Evolutionary conservation across 129 eudicot species (phyloP).

Genomic region (Scalesia atractyloides): DNA sequence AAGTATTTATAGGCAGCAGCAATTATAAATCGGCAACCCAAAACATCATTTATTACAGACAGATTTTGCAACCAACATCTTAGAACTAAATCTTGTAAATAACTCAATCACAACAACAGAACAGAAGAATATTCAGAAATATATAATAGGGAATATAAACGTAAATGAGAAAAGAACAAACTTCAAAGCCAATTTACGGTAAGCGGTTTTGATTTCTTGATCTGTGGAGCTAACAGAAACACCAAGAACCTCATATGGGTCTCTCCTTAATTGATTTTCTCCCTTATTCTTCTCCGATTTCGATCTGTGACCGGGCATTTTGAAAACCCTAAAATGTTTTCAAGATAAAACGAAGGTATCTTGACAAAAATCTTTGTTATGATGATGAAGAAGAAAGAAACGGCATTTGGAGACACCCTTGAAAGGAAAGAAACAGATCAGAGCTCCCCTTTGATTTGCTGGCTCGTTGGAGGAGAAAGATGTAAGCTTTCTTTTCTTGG

Average conservation of each 20-base stretch:
- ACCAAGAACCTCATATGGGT: constrained; percentile 88
- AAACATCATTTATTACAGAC: no score
- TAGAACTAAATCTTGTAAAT: no score
- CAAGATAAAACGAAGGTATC: constrained; percentile 14
- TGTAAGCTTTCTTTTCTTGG: constrained; percentile 26
- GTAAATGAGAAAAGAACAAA: constrained; percentile 15
- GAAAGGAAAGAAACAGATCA: constrained; percentile 11
- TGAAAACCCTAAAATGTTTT: constrained; percentile 28
- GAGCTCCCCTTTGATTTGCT: constrained; percentile 15
- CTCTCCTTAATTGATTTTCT: constrained; percentile 61
- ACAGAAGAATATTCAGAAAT: no score
- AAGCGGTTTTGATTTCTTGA: constrained; percentile 79
- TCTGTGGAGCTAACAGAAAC: constrained; percentile 67
- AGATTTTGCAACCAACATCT: no score
- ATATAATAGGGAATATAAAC: no score
- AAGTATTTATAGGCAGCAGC: no score
- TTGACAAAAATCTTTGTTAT: background rate
- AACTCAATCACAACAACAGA: no score
- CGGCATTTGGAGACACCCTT: constrained; percentile 32
- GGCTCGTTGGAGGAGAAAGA: constrained; percentile 20
- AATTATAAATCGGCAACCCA: no score
- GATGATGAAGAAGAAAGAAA: constrained; percentile 8
- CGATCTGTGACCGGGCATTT: constrained; percentile 63
- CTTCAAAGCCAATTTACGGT: constrained; percentile 85
- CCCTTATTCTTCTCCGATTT: constrained; percentile 51